Base-by-base conservation (phyloP, 2,329 filamentous ascomycete genomes). In the Beauveria bassiana region DNA sequence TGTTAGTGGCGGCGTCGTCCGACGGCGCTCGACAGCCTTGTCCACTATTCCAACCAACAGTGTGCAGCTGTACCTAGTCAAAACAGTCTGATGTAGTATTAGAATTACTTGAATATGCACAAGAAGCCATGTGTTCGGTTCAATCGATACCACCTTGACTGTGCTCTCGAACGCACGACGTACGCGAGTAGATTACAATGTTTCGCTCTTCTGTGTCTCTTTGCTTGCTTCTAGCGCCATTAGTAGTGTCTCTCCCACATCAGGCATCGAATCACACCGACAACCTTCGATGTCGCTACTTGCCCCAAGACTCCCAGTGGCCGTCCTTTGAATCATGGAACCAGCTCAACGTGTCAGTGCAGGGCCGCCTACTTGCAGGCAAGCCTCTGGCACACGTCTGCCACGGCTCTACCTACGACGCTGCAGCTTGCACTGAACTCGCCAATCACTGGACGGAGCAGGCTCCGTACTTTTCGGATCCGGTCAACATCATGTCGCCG, bases 261-360 rank as follows among this genome's bases (percentile, higher is more conserved):
- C 38, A 45, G 10, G 24, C 40, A 22, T n/a, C 40, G 10, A 55
- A 55, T 18, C 18, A 26, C 4, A 55, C 53, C 56, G 38, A 47
- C 9, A 14, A 10, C 9, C 24, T 18, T 18, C 7, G 9, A 28
- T 82, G 79, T 66, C 74, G 74, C 14, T 79, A 75, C 69, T 74
- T 80, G 45, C 83, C 84, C 0, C 78, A 77, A 18, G 80, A 86
- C 61, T n/a, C 64, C 1, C 78, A 75, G 67, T 88, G 84, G 83
- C 85, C 85, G 0, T 70, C 71, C 0, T 24, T 65, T 0, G 51
- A 66, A 1, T 69, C 71, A 5, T 87, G 84, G 84, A 65, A 71
- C 7, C 60, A 66, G 0, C 77, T 87, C 57, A 85, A 87, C 66
- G 59, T 68, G 16, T 78, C 82, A 1, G 72, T 86, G 2, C 71